Conservation (phyloP, 179 eudicot species). For the Sideroxylon spinosum region DNA sequence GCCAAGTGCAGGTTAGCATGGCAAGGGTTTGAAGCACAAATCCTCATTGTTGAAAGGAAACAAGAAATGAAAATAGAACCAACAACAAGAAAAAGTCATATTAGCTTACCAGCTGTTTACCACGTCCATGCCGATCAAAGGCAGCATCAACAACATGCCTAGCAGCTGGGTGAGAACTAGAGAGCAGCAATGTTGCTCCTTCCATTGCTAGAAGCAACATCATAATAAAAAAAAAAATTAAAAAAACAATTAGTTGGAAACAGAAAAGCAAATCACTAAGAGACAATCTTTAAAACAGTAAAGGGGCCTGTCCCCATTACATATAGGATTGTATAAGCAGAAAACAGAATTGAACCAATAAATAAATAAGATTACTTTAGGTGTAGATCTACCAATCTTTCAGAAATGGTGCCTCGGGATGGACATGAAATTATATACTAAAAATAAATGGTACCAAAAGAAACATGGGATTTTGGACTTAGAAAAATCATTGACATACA, state of each 20-base stretch:
- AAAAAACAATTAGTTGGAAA: background rate
- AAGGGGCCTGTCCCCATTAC: background rate
- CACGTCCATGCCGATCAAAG: slow-evolving; percentile 68
- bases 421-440: slow-evolving; percentile 1
- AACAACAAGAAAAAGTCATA: background rate
- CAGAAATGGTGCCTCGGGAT: background rate
- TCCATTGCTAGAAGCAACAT: slow-evolving; percentile 46
- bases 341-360: background rate
- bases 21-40: background rate
- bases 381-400: background rate
- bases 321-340: background rate
- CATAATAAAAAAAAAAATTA: slow-evolving; percentile 6
- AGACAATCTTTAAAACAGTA: background rate
- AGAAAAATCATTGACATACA: background rate
- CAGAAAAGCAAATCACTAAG: slow-evolving; percentile 6
- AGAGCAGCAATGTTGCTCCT: slow-evolving; percentile 72
- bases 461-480: background rate
- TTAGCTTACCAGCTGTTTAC: slow-evolving; percentile 74
- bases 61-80: background rate
- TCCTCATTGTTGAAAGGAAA: background rate
- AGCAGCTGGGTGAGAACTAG: slow-evolving; percentile 47
- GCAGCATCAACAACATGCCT: slow-evolving; percentile 59
- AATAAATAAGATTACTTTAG: background rate
- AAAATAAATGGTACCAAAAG: background rate
- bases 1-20: background rate